Base-by-base conservation (phyloP, 228 moss, liverwort and hornwort genomes). In the Sphagnum magellanicum region DNA sequence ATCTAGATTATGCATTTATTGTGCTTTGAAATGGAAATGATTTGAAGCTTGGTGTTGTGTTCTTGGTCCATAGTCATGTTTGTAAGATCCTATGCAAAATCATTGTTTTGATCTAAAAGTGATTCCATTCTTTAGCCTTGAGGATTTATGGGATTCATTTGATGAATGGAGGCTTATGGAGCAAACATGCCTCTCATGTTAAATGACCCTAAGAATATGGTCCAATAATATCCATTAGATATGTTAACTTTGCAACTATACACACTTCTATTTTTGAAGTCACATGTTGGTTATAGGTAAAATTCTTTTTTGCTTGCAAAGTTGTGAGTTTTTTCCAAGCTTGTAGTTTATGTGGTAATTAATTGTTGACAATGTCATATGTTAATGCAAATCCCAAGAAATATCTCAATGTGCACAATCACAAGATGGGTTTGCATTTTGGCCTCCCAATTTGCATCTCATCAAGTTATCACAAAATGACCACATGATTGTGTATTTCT, bases 121-220 rank as follows among this genome's bases (percentile, higher is more conserved):
- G 62, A 69, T 77, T 16, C 79, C 71, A 46, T 79, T 65, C 75
- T 86, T 79, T 75, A 69, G 68, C 59, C 0, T 87, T 53, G 70
- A 63, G 53, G 87, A 87, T 63, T 62, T 87, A 68, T 87, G 83
- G 87, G 81, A 72, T 70, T 78, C 80, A 59, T 87, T 78, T 59
- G 87, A 87, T 66, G 83, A 83, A 61, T 83, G 87, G 83, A 87
- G 83, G 87, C 87, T 8, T 87, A 87, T 49, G 87, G 87, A 6
- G 80, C 76, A 68, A 83, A 83, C 74, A 83, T 87, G 68, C 81
- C 78, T 64, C 65, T 87, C 60, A 65, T 64, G 50, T 63, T 87
- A 61, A 74, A 74, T 57, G 80, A 72, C 5, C 76, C 70, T 6
- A 78, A 83, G 68, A 59, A 67, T 63, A 80, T 83, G 5, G 78